These are phyloP conservation scores for Aspergillus transmontanensis DNA, from an alignment of 2,329 filamentous ascomycete genomes.

Conservation along the genomic window DNA sequence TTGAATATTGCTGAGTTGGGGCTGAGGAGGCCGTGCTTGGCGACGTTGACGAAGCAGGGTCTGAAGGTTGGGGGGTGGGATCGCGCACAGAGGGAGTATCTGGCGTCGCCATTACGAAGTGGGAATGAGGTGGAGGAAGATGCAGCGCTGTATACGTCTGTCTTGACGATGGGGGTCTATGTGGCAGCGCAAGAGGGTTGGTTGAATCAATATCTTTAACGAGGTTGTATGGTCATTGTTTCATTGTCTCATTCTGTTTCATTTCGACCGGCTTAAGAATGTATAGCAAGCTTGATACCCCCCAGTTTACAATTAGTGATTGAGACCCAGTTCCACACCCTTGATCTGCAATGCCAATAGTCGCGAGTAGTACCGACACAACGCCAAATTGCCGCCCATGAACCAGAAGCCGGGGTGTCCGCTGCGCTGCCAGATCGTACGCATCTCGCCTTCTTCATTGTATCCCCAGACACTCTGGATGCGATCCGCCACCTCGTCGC, in stretches of 20 bases:
- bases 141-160: constrained; percentile 30
- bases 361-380: constrained; percentile 64
- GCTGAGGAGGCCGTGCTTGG: constrained; percentile 17
- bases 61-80: constrained; percentile 31
- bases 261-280: not conserved
- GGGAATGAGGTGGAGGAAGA: constrained; percentile 15
- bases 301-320: not conserved
- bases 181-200: constrained; percentile 33
- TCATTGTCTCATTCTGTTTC: constrained; percentile 3
- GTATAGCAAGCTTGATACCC: constrained; percentile 1
- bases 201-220: constrained; percentile 13
- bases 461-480: constrained; percentile 65
- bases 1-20: constrained; percentile 12
- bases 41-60: constrained; percentile 20
- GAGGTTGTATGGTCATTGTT: not conserved
- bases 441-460: constrained; percentile 57
- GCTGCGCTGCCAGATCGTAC: constrained; percentile 62
- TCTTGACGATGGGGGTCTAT: constrained; percentile 35
- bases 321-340: constrained; percentile 38
- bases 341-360: constrained; percentile 55
- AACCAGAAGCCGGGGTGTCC: constrained; percentile 70
- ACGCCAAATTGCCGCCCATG: constrained; percentile 65
- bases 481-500: constrained; percentile 61
- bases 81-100: constrained; percentile 26
- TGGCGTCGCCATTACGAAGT: constrained; percentile 14